phyloP scores from a whole-genome alignment of 768 basidiomycete genomes.

The Kwoniella botswanensis region DNA sequence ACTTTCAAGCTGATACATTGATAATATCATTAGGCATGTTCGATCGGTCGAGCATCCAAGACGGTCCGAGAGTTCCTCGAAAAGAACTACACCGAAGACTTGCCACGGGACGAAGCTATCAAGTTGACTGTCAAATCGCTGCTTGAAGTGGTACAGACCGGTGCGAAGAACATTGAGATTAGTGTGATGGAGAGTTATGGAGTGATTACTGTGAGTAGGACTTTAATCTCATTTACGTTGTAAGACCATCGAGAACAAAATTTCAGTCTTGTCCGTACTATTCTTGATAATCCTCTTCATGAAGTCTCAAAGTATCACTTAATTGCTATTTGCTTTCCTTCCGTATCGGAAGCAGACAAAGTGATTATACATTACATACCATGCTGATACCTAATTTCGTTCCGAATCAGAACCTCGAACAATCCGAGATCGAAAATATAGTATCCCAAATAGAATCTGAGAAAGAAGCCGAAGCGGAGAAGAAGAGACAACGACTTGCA shows the following conservation, averaged over 20 bases:
- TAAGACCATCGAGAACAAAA: too few species aligned
- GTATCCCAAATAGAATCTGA: slow-evolving; percentile 93
- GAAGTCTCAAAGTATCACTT: too few species aligned
- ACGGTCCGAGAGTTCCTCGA: slow-evolving; percentile 98
- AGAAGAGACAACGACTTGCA: slow-evolving; percentile 86
- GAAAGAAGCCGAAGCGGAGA: slow-evolving; percentile 96
- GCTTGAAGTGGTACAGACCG: slow-evolving; percentile 97
- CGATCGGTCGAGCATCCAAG: slow-evolving; percentile 96
- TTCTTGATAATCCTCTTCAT: background rate
- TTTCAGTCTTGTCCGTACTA: background rate
- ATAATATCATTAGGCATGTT: slow-evolving; percentile 72
- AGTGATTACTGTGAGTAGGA: slow-evolving; percentile 75
- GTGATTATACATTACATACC: too few species aligned
- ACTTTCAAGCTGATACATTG: too few species aligned
- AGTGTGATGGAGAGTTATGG: slow-evolving; percentile 96
- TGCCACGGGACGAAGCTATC: slow-evolving; percentile 85
- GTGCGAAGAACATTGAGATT: slow-evolving; percentile 99
- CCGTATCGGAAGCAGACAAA: background rate
- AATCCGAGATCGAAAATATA: slow-evolving; percentile 86
- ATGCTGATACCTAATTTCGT: background rate
- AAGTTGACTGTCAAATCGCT: slow-evolving; percentile 94
- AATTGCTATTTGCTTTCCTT: background rate
- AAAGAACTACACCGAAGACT: slow-evolving; percentile 93
- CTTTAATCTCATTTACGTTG: background rate
- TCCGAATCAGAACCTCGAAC: slow-evolving; percentile 74